Conservation (phyloP, 2,329 filamentous ascomycete species). For the Trichoderma sp. region DNA sequence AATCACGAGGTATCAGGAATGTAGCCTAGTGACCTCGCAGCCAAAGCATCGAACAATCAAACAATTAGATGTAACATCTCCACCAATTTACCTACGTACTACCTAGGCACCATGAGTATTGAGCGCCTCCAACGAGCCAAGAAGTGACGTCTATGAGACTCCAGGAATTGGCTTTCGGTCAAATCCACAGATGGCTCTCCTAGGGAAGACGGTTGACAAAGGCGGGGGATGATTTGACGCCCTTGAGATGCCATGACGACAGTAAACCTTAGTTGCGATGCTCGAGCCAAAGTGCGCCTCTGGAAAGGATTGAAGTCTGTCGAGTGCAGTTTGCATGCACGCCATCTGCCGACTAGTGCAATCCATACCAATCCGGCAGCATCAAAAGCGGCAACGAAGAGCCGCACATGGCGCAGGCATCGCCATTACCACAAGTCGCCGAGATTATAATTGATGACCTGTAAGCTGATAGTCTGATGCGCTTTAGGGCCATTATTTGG, state of each 20-base stretch:
- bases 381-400: neutral
- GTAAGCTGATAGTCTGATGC: conserved; percentile 5
- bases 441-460: neutral
- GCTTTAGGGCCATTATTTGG: neutral
- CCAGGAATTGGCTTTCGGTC: neutral
- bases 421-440: neutral
- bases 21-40: neutral
- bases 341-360: neutral
- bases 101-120: neutral
- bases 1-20: neutral
- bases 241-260: neutral
- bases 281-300: conserved; percentile 1
- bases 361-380: neutral
- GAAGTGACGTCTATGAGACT: neutral
- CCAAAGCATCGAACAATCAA: neutral
- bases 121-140: neutral
- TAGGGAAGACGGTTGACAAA: neutral
- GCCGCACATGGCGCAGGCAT: neutral
- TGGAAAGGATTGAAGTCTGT: neutral
- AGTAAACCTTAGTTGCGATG: conserved; percentile 9
- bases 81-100: neutral
- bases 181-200: neutral
- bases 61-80: neutral
- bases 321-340: neutral
- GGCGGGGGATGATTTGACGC: conserved; percentile 7